Evolutionary conservation across 495 filamentous ascomycete species (phyloP).

Genomic region (Neurospora sp.): DNA sequence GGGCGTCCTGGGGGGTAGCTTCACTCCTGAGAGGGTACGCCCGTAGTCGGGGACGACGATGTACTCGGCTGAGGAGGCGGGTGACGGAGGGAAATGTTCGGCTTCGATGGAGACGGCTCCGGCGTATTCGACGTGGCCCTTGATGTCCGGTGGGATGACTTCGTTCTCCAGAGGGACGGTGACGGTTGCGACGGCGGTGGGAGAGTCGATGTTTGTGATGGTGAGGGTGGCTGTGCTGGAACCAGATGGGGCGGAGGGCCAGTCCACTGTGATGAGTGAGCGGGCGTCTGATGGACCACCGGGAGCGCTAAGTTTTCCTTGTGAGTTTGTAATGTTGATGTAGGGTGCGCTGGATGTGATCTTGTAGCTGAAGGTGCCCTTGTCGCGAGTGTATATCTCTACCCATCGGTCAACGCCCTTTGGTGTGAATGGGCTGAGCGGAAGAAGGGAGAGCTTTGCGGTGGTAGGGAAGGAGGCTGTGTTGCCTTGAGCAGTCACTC

Average conservation of each 20-base stretch:
- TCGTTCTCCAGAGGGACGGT: conserved; percentile 44
- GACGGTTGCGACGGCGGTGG: conserved; percentile 32
- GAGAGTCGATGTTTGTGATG: conserved; percentile 30
- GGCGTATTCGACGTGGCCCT: conserved; percentile 47
- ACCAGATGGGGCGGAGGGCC: conserved; percentile 37
- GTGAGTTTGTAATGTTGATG: conserved; percentile 36
- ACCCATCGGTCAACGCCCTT: conserved; percentile 36
- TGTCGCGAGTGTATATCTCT: conserved; percentile 48
- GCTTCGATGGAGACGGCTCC: conserved; percentile 45
- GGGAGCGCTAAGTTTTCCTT: conserved; percentile 31
- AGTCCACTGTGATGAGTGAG: conserved; percentile 43
- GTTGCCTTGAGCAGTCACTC: conserved; percentile 43
- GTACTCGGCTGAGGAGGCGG: conserved; percentile 26
- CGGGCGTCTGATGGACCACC: conserved; percentile 33
- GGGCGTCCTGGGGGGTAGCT: conserved; percentile 36
- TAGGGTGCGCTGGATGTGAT: conserved; percentile 37
- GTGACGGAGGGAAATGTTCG: conserved; percentile 34
- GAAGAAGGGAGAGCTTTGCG: conserved; percentile 34
- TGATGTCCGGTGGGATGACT: conserved; percentile 36
- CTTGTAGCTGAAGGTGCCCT: conserved; percentile 39
- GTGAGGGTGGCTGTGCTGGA: conserved; percentile 26
- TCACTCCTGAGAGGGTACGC: conserved; percentile 44
- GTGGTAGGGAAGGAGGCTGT: conserved; percentile 39
- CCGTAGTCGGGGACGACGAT: conserved; percentile 36
- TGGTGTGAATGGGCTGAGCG: conserved; percentile 43